A percentile compares a stretch with the other conserved stretches of the same genome.
phyloP scores from a whole-genome alignment of 345 rosid species.

The Eucalyptus victrix region DNA sequence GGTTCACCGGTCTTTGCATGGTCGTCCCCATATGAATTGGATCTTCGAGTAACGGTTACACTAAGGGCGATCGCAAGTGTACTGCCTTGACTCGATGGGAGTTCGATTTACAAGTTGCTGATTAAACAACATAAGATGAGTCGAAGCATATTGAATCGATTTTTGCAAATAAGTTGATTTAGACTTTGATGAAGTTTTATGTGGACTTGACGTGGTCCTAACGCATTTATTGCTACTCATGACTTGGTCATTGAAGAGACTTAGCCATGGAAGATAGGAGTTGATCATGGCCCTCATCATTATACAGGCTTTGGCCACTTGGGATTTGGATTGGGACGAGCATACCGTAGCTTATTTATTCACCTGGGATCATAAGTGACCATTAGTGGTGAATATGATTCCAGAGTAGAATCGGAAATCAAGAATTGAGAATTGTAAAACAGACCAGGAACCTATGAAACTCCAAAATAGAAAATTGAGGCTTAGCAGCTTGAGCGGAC shows the following conservation, averaged over 20 bases:
- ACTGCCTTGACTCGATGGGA: accelerated
- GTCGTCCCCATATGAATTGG: background rate
- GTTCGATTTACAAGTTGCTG: background rate
- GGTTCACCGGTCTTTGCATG: background rate
- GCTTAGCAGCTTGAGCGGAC: background rate
- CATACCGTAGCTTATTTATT: background rate
- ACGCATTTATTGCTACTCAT: background rate
- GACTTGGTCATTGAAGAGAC: background rate
- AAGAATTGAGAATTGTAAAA: accelerated
- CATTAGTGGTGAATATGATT: background rate
- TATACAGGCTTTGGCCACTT: background rate
- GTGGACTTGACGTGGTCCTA: background rate
- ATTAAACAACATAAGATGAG: background rate
- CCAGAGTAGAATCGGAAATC: accelerated
- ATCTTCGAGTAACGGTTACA: background rate
- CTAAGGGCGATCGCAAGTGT: background rate
- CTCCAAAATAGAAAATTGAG: background rate
- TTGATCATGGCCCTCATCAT: background rate
- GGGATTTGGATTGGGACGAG: background rate
- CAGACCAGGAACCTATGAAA: background rate
- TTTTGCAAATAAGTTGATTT: background rate
- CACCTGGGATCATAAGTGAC: background rate
- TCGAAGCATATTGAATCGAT: accelerated
- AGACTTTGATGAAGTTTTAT: background rate
- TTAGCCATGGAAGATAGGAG: background rate